These are phyloP conservation scores for Verticillium tricorpus DNA, from an alignment of 2,329 filamentous ascomycete genomes.

Conservation along the genomic window DNA sequence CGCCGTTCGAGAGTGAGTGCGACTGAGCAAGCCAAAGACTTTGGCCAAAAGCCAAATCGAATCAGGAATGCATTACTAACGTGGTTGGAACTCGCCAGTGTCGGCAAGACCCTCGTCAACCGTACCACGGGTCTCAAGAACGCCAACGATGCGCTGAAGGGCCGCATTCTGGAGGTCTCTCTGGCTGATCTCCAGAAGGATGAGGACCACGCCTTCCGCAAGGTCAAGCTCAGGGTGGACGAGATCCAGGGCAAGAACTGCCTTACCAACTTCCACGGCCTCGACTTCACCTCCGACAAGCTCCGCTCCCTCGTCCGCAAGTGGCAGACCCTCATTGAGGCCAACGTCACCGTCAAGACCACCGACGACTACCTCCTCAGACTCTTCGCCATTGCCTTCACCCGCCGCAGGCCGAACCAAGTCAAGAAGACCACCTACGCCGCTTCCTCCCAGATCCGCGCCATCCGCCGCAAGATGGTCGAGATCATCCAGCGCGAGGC, in stretches of 20 bases:
- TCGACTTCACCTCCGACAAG: constrained; percentile 99
- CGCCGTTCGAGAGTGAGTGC: constrained; percentile 88
- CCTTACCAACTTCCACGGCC: constrained; percentile 99
- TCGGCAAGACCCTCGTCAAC: constrained; percentile 99
- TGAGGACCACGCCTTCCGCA: constrained; percentile 99
- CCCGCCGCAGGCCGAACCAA: constrained; percentile 98
- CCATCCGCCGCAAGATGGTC: constrained; percentile 99
- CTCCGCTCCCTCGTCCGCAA: constrained; percentile 98
- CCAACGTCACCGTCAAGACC: constrained; percentile 99
- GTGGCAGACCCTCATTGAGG: constrained; percentile 99
- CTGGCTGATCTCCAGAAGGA: constrained; percentile 99
- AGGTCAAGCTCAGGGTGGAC: constrained; percentile 97
- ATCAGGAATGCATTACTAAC: constrained; percentile 1
- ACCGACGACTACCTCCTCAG: constrained; percentile 99
- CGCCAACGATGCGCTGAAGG: constrained; percentile 98
- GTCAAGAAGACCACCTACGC: constrained; percentile 99
- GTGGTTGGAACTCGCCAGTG: constrained; percentile 53
- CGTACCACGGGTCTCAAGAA: constrained; percentile 99
- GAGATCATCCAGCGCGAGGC: constrained; percentile 99
- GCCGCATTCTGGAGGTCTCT: constrained; percentile 97
- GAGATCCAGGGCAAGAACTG: constrained; percentile 99
- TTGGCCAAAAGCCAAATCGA: constrained; percentile 22
- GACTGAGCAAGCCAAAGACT: neutral
- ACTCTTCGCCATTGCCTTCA: constrained; percentile 98
- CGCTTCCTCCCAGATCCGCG: constrained; percentile 91